Percentiles rank a stretch among this genome's conserved stretches.
Conservation (phyloP, 345 rosid genomes). For the Microthlaspi erraticum region DNA sequence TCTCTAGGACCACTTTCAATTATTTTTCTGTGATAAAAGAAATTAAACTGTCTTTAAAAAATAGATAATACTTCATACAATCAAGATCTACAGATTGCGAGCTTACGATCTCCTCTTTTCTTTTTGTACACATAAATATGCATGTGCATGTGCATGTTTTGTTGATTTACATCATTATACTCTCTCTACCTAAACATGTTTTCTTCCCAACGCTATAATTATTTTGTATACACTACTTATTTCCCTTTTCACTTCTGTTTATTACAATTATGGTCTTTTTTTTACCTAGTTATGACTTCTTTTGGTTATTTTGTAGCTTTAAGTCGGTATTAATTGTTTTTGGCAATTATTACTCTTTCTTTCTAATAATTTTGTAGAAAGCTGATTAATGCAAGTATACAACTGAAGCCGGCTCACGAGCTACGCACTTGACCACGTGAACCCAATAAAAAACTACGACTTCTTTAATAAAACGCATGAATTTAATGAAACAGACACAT, state of each 20-base stretch:
- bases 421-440: conserved; percentile 40
- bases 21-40: not conserved
- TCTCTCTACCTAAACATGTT: not conserved
- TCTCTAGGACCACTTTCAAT: conserved; percentile 31
- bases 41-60: not conserved
- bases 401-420: conserved; percentile 16
- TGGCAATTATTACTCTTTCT: conserved; percentile 12
- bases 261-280: not conserved
- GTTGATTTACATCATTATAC: not conserved
- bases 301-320: not conserved
- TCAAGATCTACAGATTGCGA: conserved; percentile 10
- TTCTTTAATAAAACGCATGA: conserved; percentile 36
- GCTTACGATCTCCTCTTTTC: not conserved
- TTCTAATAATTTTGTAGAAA: conserved; percentile 17
- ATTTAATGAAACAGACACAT: conserved; percentile 39
- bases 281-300: not conserved
- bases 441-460: conserved; percentile 19
- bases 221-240: too few species aligned
- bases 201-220: not conserved
- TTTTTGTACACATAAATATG: not conserved
- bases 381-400: not conserved
- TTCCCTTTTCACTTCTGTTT: not conserved
- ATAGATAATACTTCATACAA: not conserved
- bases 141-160: conserved; percentile 4
- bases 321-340: conserved; percentile 36